Base-by-base conservation (phyloP, 2,329 filamentous ascomycete species). In the Xylariaceae sp. region DNA sequence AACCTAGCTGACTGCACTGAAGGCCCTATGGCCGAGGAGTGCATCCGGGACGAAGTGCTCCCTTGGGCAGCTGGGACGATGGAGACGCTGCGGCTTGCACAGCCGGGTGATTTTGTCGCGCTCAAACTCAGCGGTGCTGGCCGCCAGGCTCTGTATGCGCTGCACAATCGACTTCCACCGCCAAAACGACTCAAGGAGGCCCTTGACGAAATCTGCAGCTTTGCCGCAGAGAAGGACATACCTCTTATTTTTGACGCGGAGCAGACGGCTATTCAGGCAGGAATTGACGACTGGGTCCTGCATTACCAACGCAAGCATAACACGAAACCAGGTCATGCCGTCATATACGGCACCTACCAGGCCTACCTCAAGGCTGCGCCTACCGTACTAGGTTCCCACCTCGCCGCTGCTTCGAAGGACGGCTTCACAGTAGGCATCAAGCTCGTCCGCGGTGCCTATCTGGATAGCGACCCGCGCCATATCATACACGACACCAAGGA, bases 41-140 rank as follows among this genome's bases (percentile, higher is more conserved):
- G 65, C 40, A 63, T 78, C 15, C 64, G 64, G 17, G 67, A 70
- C 32, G 84, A 89, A 57, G 76, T 90, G 24, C 67, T 66, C 11
- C 72, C 76, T 2, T 96, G 88, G 88, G 71, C 71, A 31, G 68
- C 78, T 27, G 87, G 87, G 1, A 88, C 85, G 11, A 57, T 92
- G 38, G 75, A 85, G 50, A 89, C 85, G 0, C 76, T 94, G 3
- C 65, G 68, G 5, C 69, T 95, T 50, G 85, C 88, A 34, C 83
- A 83, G 60, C 62, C 83, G 5, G 66, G 76, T 17, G 81, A 84
- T 49, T 84, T 79, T 55, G 75, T 84, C 1, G 78, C 79, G 0
- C 62, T 84, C 47, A 85, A 85, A 65, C 89, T 94, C 71, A 89
- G 85, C 1, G 88, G 89, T 8, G 85, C 89, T 9, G 89, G 89